Evolutionary conservation across 305 asterid genomes (phyloP).

Genomic region (Fraxinus ornus): DNA sequence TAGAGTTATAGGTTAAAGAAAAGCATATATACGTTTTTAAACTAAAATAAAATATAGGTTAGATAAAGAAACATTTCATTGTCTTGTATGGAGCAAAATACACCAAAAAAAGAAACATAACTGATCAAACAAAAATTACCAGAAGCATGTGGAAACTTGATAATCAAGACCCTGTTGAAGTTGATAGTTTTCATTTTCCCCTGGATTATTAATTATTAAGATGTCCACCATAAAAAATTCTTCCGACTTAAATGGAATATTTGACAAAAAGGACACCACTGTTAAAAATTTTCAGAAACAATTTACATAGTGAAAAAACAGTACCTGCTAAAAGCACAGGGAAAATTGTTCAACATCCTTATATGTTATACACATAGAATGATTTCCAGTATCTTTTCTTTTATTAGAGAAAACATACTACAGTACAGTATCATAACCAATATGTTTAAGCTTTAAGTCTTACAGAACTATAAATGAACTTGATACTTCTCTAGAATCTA

Average conservation of each 20-base stretch:
- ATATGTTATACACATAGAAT: not conserved
- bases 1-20: not conserved
- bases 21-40: not conserved
- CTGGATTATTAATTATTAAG: not conserved
- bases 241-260: not conserved
- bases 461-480: slow-evolving; percentile 12
- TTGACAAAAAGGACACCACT: not conserved
- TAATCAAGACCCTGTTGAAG: not conserved
- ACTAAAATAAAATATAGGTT: not conserved
- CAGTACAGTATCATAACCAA: not conserved
- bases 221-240: not conserved
- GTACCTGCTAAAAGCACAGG: not conserved
- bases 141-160: slow-evolving; percentile 12
- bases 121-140: not conserved
- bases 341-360: not conserved
- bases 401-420: not conserved
- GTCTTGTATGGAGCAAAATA: not conserved
- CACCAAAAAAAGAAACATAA: not conserved
- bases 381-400: not conserved
- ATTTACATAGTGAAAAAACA: not conserved
- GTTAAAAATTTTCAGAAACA: not conserved
- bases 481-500: slow-evolving; percentile 10
- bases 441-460: not conserved
- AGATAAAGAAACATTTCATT: not conserved
- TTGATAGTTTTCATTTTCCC: not conserved